phyloP scores from a whole-genome alignment of 164 flowering plant species.

The Berberis thunbergii region DNA sequence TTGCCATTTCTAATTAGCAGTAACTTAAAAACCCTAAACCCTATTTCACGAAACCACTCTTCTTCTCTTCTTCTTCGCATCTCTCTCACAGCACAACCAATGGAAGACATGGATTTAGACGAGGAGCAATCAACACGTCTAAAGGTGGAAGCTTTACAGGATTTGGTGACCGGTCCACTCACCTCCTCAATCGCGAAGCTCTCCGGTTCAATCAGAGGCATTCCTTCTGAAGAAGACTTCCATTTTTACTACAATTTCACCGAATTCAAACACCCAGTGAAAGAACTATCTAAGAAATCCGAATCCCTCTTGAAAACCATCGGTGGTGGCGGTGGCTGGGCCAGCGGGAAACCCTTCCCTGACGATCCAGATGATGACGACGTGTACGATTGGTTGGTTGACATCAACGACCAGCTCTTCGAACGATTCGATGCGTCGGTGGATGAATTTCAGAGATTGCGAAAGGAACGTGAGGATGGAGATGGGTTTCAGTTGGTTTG shows the following conservation, averaged over 20 bases:
- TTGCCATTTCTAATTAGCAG: too few species aligned
- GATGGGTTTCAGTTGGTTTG: conserved; percentile 70
- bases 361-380: conserved; percentile 36
- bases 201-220: conserved; percentile 39
- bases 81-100: too few species aligned
- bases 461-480: conserved; percentile 28
- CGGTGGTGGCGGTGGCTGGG: conserved; percentile 36
- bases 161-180: conserved; percentile 29
- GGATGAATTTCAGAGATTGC: conserved; percentile 53
- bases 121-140: too few species aligned
- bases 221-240: conserved; percentile 63
- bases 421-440: conserved; percentile 59
- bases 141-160: conserved; percentile 21
- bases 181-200: conserved; percentile 52
- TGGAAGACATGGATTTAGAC: too few species aligned
- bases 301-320: conserved; percentile 30
- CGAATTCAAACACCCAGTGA: conserved; percentile 59
- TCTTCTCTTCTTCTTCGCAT: too few species aligned
- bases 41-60: too few species aligned
- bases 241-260: conserved; percentile 75
- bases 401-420: conserved; percentile 52
- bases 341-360: conserved; percentile 26
- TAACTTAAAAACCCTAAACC: too few species aligned
- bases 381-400: conserved; percentile 64
- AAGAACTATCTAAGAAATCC: conserved; percentile 31